Evolutionary conservation across 1,284 basidiomycete genomes (phyloP), one percentile per base, ranked within the genome.

Genomic region (Boletus semigastroideus): DNA sequence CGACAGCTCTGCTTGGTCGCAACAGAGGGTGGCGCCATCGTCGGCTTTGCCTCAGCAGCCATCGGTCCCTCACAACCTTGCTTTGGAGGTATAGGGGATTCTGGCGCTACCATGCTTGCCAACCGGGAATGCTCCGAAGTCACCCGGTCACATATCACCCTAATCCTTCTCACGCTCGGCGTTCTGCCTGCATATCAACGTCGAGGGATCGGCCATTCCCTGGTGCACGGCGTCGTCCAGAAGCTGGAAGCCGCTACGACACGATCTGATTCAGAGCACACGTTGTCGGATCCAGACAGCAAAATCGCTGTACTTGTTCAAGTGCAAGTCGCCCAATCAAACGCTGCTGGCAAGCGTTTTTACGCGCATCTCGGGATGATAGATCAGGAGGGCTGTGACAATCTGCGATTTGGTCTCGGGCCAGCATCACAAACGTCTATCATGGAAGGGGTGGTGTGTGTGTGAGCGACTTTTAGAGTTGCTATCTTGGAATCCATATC

Each of bases 11-110:
- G 80, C 62, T 64, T 83, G 37, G 63, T 83, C 30, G 80, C 79
- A 3, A 67, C 68, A 44, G 69, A 68, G 22, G 58, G 59, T 10
- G 59, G 63, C 61, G 42, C 54, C 5, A 51, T 78, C 27, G 56
- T 83, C 41, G 82, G 73, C 25, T 83, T 82, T 60, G 71, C 80
- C 46, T 78, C 81, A 14, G 77, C 79, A 12, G 64, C 72, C 25
- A 57, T 75, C 16, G 73, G 70, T 19, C 45, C 48, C 30, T 49
- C 49, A 36, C 64, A 43, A 49, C 53, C 34, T 53, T 5, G 31
- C 25, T 25, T 7, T 25, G 5, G 20, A 2, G 45, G 30, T 25
- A 3, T 22, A 36, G 38, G 19, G 20, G 19, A 31, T 8, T 19
- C 7, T 11, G 14, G 17, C 25, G 20, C 7, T 11, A 20, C 12